Conservation (phyloP, 2,329 filamentous ascomycete genomes). For the Thermomyces lanuginosus region DNA sequence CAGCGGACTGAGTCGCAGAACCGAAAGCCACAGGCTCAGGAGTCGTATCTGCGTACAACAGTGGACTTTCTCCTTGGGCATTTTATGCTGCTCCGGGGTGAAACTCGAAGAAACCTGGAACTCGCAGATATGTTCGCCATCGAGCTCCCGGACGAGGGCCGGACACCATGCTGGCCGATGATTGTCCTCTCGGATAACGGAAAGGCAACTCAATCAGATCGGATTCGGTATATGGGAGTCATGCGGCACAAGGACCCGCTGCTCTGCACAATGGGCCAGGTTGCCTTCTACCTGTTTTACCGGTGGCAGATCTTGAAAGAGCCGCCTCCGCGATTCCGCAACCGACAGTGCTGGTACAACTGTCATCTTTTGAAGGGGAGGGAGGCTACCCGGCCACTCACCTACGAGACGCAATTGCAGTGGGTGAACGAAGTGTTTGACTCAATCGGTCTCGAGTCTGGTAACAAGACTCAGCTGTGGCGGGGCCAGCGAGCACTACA, state of each 20-base stretch:
- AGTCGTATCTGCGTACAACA: not conserved
- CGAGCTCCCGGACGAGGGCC: not conserved
- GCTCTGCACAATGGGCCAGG: slow-evolving; percentile 3
- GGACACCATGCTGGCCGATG: slow-evolving; percentile 1
- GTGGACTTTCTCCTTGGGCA: slow-evolving; percentile 1
- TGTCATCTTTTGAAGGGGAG: not conserved
- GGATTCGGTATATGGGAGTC: slow-evolving; percentile 1
- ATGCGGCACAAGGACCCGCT: not conserved
- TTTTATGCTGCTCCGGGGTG: slow-evolving; percentile 1
- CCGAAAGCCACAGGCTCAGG: not conserved
- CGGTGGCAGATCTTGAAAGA: slow-evolving; percentile 1
- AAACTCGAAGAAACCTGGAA: not conserved
- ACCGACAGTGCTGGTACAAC: slow-evolving; percentile 2
- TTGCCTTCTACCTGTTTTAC: slow-evolving; percentile 1
- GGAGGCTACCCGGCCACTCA: not conserved
- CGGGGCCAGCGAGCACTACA: not conserved
- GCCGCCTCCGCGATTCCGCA: not conserved
- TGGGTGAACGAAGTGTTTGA: slow-evolving; percentile 1
- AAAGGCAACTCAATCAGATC: not conserved
- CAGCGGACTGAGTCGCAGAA: not conserved
- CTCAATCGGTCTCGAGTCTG: not conserved
- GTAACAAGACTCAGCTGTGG: slow-evolving; percentile 2
- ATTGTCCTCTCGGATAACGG: not conserved
- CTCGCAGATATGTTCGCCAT: slow-evolving; percentile 2
- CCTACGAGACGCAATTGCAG: slow-evolving; percentile 3